Base-by-base conservation (phyloP, 2,329 filamentous ascomycete genomes). In the Talaromyces sp. region DNA sequence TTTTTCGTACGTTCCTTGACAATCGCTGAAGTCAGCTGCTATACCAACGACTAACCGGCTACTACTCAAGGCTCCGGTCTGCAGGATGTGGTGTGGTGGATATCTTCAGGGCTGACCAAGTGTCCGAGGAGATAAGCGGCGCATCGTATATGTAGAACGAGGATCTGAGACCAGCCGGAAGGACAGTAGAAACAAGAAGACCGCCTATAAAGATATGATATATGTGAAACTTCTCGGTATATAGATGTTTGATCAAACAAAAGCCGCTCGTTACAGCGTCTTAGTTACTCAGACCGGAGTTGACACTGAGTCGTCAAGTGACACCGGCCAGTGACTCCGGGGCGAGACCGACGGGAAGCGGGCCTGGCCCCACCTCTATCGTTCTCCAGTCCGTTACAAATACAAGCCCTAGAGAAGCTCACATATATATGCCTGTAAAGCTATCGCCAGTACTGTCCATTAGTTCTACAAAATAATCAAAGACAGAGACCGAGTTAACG, bases 341-440 rank as follows among this genome's bases (percentile, higher is more conserved):
- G 45, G 45, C 45, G 45, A 48, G 45, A 48, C 45, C 45, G 28
- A 48, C 45, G 45, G 28, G 45, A 21, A 33, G 43, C 43, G 43
- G 43, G 43, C 43, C 43, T 21, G 28, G 25, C 45, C 45, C 45
- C 45, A 48, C 45, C 17, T 48, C 28, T 48, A 48, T 46, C 43
- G n/a, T n/a, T n/a, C n/a, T n/a, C n/a, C n/a, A n/a, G n/a, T n/a
- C n/a, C n/a, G n/a, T n/a, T n/a, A n/a, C n/a, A n/a, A n/a, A n/a
- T n/a, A n/a, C n/a, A n/a, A n/a, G n/a, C n/a, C n/a, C n/a, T n/a
- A n/a, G n/a, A n/a, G n/a, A 46, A 31, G 31, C 43, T 25, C 43
- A 46, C 43, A 15, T 46, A 25, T 45, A 10, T 45, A 45, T 28
- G 15, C 22, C 9, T 10, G 22, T 13, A 25, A 46, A 6, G 28